Base-by-base conservation (phyloP, 192 early-diverging fungal genomes). In the Backusella morwellensis region DNA sequence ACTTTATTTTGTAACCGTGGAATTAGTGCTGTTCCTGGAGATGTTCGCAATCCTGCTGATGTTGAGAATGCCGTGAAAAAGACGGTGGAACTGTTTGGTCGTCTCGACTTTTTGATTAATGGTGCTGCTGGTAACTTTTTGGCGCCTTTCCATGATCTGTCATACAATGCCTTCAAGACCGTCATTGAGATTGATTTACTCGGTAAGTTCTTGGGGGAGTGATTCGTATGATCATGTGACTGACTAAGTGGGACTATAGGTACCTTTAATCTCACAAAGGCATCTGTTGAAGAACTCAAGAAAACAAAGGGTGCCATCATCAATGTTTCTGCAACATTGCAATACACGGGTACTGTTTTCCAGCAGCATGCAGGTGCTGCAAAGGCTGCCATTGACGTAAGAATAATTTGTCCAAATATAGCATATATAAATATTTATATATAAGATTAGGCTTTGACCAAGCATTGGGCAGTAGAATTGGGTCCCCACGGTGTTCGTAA, bases 51-150 rank as follows among this genome's bases (percentile, higher is more conserved):
- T 17, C 85, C 79, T 71, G 84, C 82, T 34, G 83, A 90, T 44
- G 54, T 95, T 26, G 86, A 89, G 68, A 83, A 75, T 19, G 93
- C 88, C 2, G 84, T 93, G 19, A 80, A 89, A 50, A 83, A 82
- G 66, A 83, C 90, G 23, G 78, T 86, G n/a, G 91, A 90, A 23
- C 79, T 80, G 38, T 93, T 84, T 66, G 93, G 92, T 14, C 78
- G 83, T 29, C 87, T 95, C 54, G 93, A 95, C 81, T 80, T 67
- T 38, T 70, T 84, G 52, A 83, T 91, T 63, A 85, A 84, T 72
- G 87, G 88, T 63, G 88, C 90, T 9, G 92, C 93, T 15, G 93
- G 93, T 29, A 95, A 95, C 82, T 95, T 95, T 74, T 79, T 95
- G 42, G 81, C 90, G 15, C 80, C 91, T 35, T 89, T 87, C 35